A percentile compares a stretch with the other conserved stretches of the same genome.
These are phyloP conservation scores for Escallonia herrerae DNA, from an alignment of 129 eudicot genomes.

Conservation along the genomic window DNA sequence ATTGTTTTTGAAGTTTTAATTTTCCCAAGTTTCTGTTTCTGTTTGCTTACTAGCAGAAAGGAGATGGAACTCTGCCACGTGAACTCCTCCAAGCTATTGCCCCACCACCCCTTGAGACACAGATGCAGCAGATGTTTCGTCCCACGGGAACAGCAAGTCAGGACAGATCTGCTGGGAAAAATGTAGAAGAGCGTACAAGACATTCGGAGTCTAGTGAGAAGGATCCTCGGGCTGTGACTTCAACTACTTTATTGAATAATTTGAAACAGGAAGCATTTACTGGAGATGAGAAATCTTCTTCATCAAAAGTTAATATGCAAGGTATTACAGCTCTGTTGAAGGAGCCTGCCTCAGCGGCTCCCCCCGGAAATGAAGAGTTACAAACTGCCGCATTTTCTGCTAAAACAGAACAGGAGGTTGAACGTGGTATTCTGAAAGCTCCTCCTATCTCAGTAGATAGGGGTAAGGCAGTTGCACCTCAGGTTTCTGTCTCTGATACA, in stretches of 20 bases:
- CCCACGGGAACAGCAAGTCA: constrained; percentile 35
- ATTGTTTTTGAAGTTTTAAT: too few relatives aligned
- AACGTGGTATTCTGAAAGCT: constrained; percentile 35
- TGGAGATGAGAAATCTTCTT: constrained; percentile 45
- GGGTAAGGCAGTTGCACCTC: constrained; percentile 69
- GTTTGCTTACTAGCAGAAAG: constrained; percentile 50
- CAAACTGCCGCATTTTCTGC: constrained; percentile 33
- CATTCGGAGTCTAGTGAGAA: constrained; percentile 47
- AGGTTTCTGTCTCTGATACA: constrained; percentile 33
- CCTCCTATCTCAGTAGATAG: constrained; percentile 46
- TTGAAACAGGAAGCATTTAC: constrained; percentile 41
- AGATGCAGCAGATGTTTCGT: constrained; percentile 37
- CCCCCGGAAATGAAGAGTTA: constrained; percentile 56
- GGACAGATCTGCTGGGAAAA: constrained; percentile 45
- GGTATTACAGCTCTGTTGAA: constrained; percentile 27
- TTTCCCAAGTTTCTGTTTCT: not conserved
- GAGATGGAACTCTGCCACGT: constrained; percentile 77
- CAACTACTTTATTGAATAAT: constrained; percentile 19
- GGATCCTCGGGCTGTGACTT: constrained; percentile 30
- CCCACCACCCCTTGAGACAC: constrained; percentile 84
- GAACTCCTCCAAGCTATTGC: constrained; percentile 74
- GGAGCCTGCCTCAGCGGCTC: constrained; percentile 33
- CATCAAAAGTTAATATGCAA: constrained; percentile 31
- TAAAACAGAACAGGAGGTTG: constrained; percentile 56
- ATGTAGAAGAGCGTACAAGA: constrained; percentile 36